phyloP scores from a whole-genome alignment of 495 filamentous ascomycete species.

The Penicillium herquei region DNA sequence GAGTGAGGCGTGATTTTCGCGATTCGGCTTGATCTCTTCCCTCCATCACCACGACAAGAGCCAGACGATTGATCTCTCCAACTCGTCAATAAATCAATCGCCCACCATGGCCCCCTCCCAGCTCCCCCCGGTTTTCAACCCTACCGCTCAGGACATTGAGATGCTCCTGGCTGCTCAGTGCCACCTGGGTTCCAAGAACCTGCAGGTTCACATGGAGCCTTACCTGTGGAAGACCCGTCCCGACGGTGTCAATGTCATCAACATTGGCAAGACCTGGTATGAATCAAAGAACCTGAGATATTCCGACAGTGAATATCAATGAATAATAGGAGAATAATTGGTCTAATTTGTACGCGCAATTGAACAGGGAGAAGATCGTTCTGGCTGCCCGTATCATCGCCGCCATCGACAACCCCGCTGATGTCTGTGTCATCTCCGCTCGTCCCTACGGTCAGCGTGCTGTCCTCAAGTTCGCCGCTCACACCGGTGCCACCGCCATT shows the following conservation, averaged over 20 bases:
- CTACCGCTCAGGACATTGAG: slow-evolving; percentile 89
- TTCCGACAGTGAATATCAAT: background rate
- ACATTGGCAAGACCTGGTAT: slow-evolving; percentile 99
- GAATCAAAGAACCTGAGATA: slow-evolving; percentile 21
- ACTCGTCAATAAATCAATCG: slow-evolving; percentile 52
- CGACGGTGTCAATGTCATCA: slow-evolving; percentile 96
- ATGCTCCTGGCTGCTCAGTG: slow-evolving; percentile 95
- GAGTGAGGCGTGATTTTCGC: slow-evolving; percentile 31
- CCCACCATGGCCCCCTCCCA: slow-evolving; percentile 91
- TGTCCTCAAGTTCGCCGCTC: slow-evolving; percentile 96
- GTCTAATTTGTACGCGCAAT: slow-evolving; percentile 29
- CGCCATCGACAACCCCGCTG: slow-evolving; percentile 97
- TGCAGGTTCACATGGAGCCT: slow-evolving; percentile 98
- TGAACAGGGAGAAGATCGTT: slow-evolving; percentile 94
- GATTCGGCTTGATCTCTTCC: slow-evolving; percentile 35
- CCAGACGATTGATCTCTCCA: slow-evolving; percentile 55
- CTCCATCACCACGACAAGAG: slow-evolving; percentile 49
- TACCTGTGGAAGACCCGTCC: slow-evolving; percentile 99
- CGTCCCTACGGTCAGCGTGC: slow-evolving; percentile 99
- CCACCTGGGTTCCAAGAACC: slow-evolving; percentile 98
- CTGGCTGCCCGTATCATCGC: slow-evolving; percentile 97
- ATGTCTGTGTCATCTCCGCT: slow-evolving; percentile 98
- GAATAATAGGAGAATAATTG: background rate
- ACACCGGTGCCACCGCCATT: slow-evolving; percentile 97
- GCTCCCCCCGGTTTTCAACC: slow-evolving; percentile 86